These are phyloP conservation scores for Pyrenophora teres DNA, from an alignment of 2,329 filamentous ascomycete species.

Conservation along the genomic window DNA sequence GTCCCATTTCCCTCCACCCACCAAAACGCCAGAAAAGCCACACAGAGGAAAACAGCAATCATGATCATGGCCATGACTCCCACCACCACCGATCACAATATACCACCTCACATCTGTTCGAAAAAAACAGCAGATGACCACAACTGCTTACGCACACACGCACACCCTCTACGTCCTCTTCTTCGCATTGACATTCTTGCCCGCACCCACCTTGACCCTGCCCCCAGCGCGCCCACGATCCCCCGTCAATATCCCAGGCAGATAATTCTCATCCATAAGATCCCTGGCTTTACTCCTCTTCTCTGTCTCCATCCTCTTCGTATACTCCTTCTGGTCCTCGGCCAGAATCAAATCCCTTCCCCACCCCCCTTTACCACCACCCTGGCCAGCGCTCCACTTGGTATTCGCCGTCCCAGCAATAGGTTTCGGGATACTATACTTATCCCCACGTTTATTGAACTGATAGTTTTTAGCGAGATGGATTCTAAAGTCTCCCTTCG, in stretches of 20 bases:
- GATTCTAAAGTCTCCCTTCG: constrained; percentile 78
- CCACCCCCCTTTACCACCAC: constrained; percentile 86
- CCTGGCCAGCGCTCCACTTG: constrained; percentile 63
- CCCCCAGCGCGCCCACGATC: constrained; percentile 69
- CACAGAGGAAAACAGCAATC: too few species aligned
- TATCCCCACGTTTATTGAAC: constrained; percentile 91
- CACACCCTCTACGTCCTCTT: constrained; percentile 54
- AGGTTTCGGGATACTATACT: constrained; percentile 91
- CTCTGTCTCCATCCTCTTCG: constrained; percentile 65
- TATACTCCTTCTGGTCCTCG: constrained; percentile 95
- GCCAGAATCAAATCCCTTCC: constrained; percentile 81
- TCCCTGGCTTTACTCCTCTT: constrained; percentile 73
- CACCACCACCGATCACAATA: too few species aligned
- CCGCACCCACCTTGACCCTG: constrained; percentile 80
- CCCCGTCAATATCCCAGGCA: constrained; percentile 83
- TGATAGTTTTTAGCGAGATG: constrained; percentile 95
- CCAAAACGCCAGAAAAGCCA: too few species aligned
- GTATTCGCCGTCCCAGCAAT: constrained; percentile 80
- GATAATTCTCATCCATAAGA: constrained; percentile 92
- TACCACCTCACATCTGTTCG: too few species aligned
- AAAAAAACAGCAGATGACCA: too few species aligned
- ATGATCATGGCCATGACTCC: too few species aligned
- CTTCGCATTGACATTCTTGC: constrained; percentile 81
- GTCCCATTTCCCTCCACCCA: too few species aligned
- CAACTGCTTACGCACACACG: too few species aligned